Base-by-base conservation (phyloP, 176 grass and related monocot species). In the Rhynchospora tenuis region DNA sequence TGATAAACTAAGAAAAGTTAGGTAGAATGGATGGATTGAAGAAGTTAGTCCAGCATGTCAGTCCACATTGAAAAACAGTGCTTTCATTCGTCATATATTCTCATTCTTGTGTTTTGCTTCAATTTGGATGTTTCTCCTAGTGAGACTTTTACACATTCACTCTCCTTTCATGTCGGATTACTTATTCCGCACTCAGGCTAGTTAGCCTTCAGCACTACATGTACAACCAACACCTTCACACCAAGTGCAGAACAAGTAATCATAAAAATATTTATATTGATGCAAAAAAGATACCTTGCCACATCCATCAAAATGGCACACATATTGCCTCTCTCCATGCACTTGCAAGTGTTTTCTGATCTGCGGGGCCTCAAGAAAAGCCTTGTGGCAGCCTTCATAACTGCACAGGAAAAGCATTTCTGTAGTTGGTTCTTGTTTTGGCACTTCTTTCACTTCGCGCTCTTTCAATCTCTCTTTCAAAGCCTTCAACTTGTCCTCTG, bases 381-480 rank as follows among this genome's bases (percentile, higher is more conserved):
- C 93, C 83, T 92, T 95, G 60, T 91, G 89, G 4, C 91, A 99
- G 70, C 93, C 91, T 62, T 93, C 96, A 27, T 90, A 99, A 84
- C 86, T 99, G 79, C 96, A 99, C 28, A 99, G 84, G 85, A 95
- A 99, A 47, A 99, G 93, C 78, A 93, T 84, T 71, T 99, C 96
- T 1, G 91, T 95, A 78, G 88, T 87, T 8, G 86, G 93, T 67
- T 95, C 91, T 8, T 89, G 76, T 24, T 88, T 93, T 48, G 83
- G 70, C 64, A 77, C 68, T 77, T 93, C 86, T 60, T 46, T 64
- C 22, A 31, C 73, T 23, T 73, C 93, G 38, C 86, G 83, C 79
- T 92, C 83, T 80, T 88, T 93, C 50, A 75, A 79, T 74, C 89
- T 95, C 29, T 86, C 85, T 86, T 80, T 91, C 29, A 99, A 73